Evolutionary conservation across 2,329 filamentous ascomycete species (phyloP).

Genomic region (Lecanicillium sp.): DNA sequence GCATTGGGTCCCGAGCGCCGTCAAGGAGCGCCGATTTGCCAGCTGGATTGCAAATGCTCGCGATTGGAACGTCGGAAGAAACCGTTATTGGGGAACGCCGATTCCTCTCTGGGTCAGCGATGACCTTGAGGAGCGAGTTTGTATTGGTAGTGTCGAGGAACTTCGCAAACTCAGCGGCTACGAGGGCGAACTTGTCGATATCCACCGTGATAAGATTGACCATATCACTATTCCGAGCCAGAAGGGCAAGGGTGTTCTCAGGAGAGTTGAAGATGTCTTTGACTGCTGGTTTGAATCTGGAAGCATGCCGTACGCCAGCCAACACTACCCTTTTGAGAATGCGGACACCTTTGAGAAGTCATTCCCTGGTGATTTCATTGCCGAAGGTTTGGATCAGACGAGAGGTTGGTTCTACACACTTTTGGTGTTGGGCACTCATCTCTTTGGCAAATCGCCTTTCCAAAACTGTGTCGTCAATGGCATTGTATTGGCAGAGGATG

Average conservation of each 20-base stretch:
- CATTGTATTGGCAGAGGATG: slow-evolving; percentile 87
- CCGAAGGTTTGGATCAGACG: slow-evolving; percentile 88
- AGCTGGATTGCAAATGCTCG: slow-evolving; percentile 88
- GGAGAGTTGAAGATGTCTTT: slow-evolving; percentile 80
- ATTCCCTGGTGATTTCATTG: slow-evolving; percentile 91
- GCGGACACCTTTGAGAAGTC: slow-evolving; percentile 69
- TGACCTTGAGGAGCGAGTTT: slow-evolving; percentile 78
- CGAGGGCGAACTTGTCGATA: slow-evolving; percentile 70
- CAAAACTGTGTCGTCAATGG: slow-evolving; percentile 96
- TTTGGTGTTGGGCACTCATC: slow-evolving; percentile 77
- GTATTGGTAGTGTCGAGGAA: slow-evolving; percentile 77
- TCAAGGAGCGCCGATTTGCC: slow-evolving; percentile 85
- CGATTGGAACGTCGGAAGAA: slow-evolving; percentile 93
- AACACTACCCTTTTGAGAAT: slow-evolving; percentile 90
- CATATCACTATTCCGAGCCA: slow-evolving; percentile 90
- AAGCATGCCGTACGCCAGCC: slow-evolving; percentile 87
- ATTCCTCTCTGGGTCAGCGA: slow-evolving; percentile 89
- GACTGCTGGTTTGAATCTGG: slow-evolving; percentile 98
- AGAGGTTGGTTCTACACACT: slow-evolving; percentile 96
- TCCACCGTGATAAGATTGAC: slow-evolving; percentile 90
- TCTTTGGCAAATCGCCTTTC: slow-evolving; percentile 81
- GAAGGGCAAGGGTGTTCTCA: slow-evolving; percentile 75
- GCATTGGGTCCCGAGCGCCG: slow-evolving; percentile 84
- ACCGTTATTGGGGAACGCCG: slow-evolving; percentile 92
- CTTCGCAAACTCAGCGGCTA: slow-evolving; percentile 82